These are phyloP conservation scores for Ogataea zsoltii DNA, from an alignment of 805 yeast species.

Conservation along the genomic window DNA sequence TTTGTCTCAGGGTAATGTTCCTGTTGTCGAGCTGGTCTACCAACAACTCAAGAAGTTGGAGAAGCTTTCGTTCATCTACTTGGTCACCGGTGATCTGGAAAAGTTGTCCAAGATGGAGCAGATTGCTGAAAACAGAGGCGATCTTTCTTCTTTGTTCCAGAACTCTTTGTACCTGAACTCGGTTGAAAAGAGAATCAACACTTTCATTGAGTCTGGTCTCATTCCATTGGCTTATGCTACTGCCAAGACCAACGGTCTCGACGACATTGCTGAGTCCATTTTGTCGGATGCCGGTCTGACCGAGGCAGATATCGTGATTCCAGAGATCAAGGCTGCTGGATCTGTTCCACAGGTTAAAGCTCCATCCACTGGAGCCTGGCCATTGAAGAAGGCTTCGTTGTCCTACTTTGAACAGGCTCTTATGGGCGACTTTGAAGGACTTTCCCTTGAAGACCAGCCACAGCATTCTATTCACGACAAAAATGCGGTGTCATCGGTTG, in stretches of 20 bases:
- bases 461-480: slow-evolving; percentile 17
- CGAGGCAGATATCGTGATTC: slow-evolving; percentile 55
- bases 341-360: slow-evolving; percentile 50
- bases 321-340: slow-evolving; percentile 39
- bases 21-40: slow-evolving; percentile 80
- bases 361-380: slow-evolving; percentile 66
- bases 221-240: slow-evolving; percentile 89
- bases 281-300: slow-evolving; percentile 68
- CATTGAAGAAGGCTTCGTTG: slow-evolving; percentile 66
- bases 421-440: slow-evolving; percentile 71
- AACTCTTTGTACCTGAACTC: slow-evolving; percentile 79
- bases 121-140: slow-evolving; percentile 88
- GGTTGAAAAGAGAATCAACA: slow-evolving; percentile 69
- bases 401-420: slow-evolving; percentile 87
- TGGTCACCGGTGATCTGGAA: slow-evolving; percentile 75
- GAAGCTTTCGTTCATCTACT: slow-evolving; percentile 84
- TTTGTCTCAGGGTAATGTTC: slow-evolving; percentile 81
- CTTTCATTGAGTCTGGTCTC: slow-evolving; percentile 76
- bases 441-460: slow-evolving; percentile 47
- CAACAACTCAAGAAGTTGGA: slow-evolving; percentile 88
- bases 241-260: slow-evolving; percentile 84
- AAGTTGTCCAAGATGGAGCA: slow-evolving; percentile 82
- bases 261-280: slow-evolving; percentile 70
- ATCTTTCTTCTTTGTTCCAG: slow-evolving; percentile 75
- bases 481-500: slow-evolving; percentile 22